Evolutionary conservation across 2,329 filamentous ascomycete genomes (phyloP).

Genomic region (Pseudofabraea citricarpa): DNA sequence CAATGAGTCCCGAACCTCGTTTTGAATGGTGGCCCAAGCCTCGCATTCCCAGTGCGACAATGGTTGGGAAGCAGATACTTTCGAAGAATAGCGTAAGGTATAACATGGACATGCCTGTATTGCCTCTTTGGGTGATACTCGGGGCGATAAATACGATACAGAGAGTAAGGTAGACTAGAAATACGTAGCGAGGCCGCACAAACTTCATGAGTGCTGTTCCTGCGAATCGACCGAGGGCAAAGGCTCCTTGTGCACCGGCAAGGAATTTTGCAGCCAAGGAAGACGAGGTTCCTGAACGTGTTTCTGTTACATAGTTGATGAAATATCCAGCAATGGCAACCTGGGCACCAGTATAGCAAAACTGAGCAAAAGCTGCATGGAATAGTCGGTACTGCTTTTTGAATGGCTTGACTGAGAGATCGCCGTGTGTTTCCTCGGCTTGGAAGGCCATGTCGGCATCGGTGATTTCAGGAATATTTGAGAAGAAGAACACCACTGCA

Average conservation of each 20-base stretch:
- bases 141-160: conserved; percentile 45
- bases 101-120: conserved; percentile 45
- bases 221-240: conserved; percentile 47
- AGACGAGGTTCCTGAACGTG: conserved; percentile 28
- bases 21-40: conserved; percentile 47
- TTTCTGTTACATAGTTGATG: conserved; percentile 44
- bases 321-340: conserved; percentile 50
- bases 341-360: conserved; percentile 59
- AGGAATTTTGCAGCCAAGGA: conserved; percentile 41
- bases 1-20: conserved; percentile 41
- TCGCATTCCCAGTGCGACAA: conserved; percentile 46
- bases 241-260: conserved; percentile 49
- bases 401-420: conserved; percentile 44
- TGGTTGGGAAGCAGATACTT: conserved; percentile 47
- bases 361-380: conserved; percentile 55
- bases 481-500: conserved; percentile 52
- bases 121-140: conserved; percentile 40
- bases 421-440: conserved; percentile 33
- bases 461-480: conserved; percentile 45
- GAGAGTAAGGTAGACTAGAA: conserved; percentile 41
- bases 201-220: conserved; percentile 46
- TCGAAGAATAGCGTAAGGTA: conserved; percentile 47
- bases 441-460: conserved; percentile 52
- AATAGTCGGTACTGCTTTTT: conserved; percentile 56
- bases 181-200: conserved; percentile 44